Evolutionary conservation across 345 rosid genomes (phyloP).

Genomic region (Orychophragmus violaceus): DNA sequence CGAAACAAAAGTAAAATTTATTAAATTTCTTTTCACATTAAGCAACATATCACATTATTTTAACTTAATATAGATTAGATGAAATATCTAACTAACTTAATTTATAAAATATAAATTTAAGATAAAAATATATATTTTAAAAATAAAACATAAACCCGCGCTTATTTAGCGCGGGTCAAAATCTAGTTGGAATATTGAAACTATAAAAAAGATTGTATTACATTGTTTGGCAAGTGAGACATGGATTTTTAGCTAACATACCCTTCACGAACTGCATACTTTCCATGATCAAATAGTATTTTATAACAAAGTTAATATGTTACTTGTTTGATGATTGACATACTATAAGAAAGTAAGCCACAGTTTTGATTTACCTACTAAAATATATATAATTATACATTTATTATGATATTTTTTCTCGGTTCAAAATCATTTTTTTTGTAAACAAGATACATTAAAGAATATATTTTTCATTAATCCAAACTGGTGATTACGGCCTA

Average conservation of each 20-base stretch:
- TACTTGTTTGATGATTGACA: slow-evolving; percentile 27
- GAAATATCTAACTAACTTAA: too few relatives aligned
- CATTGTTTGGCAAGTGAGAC: slow-evolving; percentile 2
- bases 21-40: too few relatives aligned
- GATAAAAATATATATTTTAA: too few relatives aligned
- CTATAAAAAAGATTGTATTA: neutral
- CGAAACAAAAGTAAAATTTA: too few relatives aligned
- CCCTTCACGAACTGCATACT: slow-evolving; percentile 18
- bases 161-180: too few relatives aligned
- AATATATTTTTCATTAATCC: too few relatives aligned
- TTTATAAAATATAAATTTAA: too few relatives aligned
- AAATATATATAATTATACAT: neutral
- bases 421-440: neutral
- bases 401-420: neutral
- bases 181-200: neutral
- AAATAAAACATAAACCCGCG: too few relatives aligned
- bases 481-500: too few relatives aligned
- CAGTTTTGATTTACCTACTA: slow-evolving; percentile 5
- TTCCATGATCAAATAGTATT: slow-evolving; percentile 18
- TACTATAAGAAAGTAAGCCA: slow-evolving; percentile 12
- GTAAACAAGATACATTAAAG: too few relatives aligned
- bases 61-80: too few relatives aligned
- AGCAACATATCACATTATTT: too few relatives aligned
- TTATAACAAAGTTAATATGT: slow-evolving; percentile 14
- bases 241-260: slow-evolving; percentile 5